A percentile compares a stretch with the other conserved stretches of the same genome.
Conservation (phyloP, 2,329 filamentous ascomycete species). For the Trichoderma arundinaceum region DNA sequence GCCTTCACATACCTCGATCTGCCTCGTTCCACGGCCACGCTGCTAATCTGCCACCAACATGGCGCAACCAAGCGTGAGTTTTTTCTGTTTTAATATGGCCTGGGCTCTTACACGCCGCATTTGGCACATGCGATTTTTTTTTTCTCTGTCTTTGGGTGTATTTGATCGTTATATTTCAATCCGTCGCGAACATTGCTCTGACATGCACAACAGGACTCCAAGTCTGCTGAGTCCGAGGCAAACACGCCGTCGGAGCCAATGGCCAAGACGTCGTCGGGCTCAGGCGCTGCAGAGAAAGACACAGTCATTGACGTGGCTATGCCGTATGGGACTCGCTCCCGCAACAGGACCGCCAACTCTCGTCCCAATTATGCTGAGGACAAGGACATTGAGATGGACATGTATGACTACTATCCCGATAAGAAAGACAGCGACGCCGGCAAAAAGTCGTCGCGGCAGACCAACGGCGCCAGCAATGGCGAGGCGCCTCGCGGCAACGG, state of each 20-base stretch:
- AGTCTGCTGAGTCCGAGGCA: slow-evolving; percentile 44
- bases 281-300: slow-evolving; percentile 57
- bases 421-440: slow-evolving; percentile 59
- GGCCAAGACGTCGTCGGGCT: slow-evolving; percentile 56
- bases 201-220: slow-evolving; percentile 43
- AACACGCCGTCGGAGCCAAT: slow-evolving; percentile 44
- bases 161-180: background rate
- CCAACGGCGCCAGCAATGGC: slow-evolving; percentile 48
- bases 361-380: slow-evolving; percentile 96
- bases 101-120: slow-evolving; percentile 21
- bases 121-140: background rate
- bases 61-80: slow-evolving; percentile 49
- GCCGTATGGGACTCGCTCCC: slow-evolving; percentile 90
- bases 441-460: slow-evolving; percentile 62
- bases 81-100: slow-evolving; percentile 29
- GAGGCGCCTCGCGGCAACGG: slow-evolving; percentile 44
- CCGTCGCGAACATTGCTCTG: slow-evolving; percentile 34
- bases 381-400: slow-evolving; percentile 85
- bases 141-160: background rate
- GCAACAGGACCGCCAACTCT: slow-evolving; percentile 79
- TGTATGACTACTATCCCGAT: slow-evolving; percentile 69
- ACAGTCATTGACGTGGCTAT: slow-evolving; percentile 60
- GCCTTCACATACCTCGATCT: slow-evolving; percentile 39
- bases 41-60: slow-evolving; percentile 47
- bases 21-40: slow-evolving; percentile 44